These are phyloP conservation scores for Scheffersomyces lignosus DNA, from an alignment of 805 yeast species.

Conservation along the genomic window DNA sequence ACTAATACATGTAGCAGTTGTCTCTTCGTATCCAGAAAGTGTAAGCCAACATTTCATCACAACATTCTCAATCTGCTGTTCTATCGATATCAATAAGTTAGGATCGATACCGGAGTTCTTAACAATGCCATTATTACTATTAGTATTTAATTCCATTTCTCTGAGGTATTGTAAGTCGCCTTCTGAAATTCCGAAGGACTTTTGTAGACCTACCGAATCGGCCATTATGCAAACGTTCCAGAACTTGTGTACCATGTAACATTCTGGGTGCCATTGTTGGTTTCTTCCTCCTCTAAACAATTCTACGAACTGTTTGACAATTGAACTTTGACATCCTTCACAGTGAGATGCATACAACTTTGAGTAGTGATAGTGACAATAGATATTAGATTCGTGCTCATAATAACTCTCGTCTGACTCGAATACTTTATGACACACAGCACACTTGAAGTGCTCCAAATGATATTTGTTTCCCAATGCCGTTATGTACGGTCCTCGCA, in stretches of 20 bases:
- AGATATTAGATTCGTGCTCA: slow-evolving; percentile 79
- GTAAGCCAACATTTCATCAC: slow-evolving; percentile 80
- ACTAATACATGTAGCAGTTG: slow-evolving; percentile 83
- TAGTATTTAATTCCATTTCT: slow-evolving; percentile 6
- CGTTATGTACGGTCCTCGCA: slow-evolving; percentile 90
- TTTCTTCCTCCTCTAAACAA: slow-evolving; percentile 85
- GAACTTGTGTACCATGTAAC: slow-evolving; percentile 95
- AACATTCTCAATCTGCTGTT: slow-evolving; percentile 58
- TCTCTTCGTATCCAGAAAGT: slow-evolving; percentile 85
- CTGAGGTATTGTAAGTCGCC: slow-evolving; percentile 9
- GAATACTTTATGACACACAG: slow-evolving; percentile 80
- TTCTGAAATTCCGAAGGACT: slow-evolving; percentile 11
- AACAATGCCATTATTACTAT: slow-evolving; percentile 15
- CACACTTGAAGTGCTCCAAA: slow-evolving; percentile 92
- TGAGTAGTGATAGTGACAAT: slow-evolving; percentile 93
- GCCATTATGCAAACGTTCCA: slow-evolving; percentile 86
- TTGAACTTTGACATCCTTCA: slow-evolving; percentile 90
- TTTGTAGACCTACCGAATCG: slow-evolving; percentile 51
- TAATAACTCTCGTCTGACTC: slow-evolving; percentile 90
- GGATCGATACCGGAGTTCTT: slow-evolving; percentile 44
- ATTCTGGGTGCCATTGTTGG: slow-evolving; percentile 99
- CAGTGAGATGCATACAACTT: slow-evolving; percentile 82
- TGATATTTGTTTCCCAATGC: slow-evolving; percentile 92
- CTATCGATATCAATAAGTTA: slow-evolving; percentile 53
- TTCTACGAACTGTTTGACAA: slow-evolving; percentile 92